Evolutionary conservation across 768 basidiomycete genomes (phyloP), one percentile per base, ranked within the genome.

Genomic region (Mycena leptocephala): DNA sequence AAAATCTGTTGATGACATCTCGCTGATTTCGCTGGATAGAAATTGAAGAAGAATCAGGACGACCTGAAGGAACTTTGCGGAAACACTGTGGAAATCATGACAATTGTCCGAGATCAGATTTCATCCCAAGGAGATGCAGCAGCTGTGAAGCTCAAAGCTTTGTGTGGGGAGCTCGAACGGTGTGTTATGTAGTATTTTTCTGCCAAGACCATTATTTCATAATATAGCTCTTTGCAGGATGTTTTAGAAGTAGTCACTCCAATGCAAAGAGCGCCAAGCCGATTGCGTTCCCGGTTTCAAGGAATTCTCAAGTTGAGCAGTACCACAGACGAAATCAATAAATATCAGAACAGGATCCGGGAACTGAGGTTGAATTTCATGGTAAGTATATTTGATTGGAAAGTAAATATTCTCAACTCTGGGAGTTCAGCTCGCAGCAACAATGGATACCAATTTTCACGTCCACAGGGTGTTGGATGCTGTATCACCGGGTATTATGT

Each of bases 51-150:
- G 58, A 70, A 70, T 20, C 56, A 56, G 7, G 58, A 43, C 2
- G 39, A 70, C 7, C 30, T 70, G 39, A 28, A 61, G 37, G 56
- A 70, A 18, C 41, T 70, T 5, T 70, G 59, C 37, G 69, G 22
- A 16, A 58, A 10, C 24, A 32, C 16, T 14, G 5, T 18, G 14
- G 28, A 58, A 22, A 58, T 58, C 30, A 13, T 32, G 26, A 58
- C 6, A 30, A 20, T 58, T 10, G 26, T 58, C 32, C 28, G 24
- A 26, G 20, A 18, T 8, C 56, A 58, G 28, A 18, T 33, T 32
- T 9, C 14, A 16, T 18, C 16, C 28, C 20, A 58, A 20, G 56
- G 32, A 58, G 28, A 32, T 58, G 16, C 56, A 30, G 28, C 28
- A 13, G 56, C 56, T 33, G 5, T 22, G 4, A 32, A 58, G 18